phyloP scores from a whole-genome alignment of 2,329 filamentous ascomycete species.

The Botrytis deweyae region DNA sequence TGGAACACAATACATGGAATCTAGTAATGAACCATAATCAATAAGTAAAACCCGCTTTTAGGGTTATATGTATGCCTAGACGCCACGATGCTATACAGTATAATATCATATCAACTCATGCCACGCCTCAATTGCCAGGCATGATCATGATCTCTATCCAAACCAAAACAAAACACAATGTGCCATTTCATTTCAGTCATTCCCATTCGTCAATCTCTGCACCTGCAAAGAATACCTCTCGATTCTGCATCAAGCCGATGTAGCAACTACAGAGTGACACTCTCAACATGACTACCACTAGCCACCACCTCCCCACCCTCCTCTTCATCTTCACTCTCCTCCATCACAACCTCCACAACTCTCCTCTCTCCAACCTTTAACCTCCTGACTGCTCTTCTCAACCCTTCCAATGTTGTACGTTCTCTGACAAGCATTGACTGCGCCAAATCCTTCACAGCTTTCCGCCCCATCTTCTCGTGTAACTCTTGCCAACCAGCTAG shows the following conservation, averaged over 20 bases:
- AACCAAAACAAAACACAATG: conserved; percentile 3
- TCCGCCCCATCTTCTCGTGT: conserved; percentile 73
- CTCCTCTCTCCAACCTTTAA: conserved; percentile 25
- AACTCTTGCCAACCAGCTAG: conserved; percentile 92
- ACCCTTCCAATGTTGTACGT: conserved; percentile 72
- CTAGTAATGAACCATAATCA: background rate
- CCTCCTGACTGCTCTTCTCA: conserved; percentile 72
- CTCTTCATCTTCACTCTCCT: background rate
- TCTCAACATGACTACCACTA: conserved; percentile 9
- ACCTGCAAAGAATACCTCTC: background rate
- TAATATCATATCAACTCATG: conserved; percentile 3
- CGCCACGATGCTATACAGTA: conserved; percentile 12
- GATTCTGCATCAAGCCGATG: background rate
- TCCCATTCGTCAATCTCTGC: background rate
- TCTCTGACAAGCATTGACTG: conserved; percentile 78
- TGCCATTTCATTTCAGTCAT: conserved; percentile 8
- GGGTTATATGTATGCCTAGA: conserved; percentile 8
- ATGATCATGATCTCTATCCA: conserved; percentile 12
- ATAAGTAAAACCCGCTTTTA: background rate
- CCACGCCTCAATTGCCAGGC: background rate
- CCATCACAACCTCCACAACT: background rate
- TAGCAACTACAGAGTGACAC: conserved; percentile 8
- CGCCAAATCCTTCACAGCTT: conserved; percentile 74
- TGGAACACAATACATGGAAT: background rate
- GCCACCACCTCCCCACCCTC: background rate